Base-by-base conservation (phyloP, 805 yeast species). In the Lipomyces sp. region DNA sequence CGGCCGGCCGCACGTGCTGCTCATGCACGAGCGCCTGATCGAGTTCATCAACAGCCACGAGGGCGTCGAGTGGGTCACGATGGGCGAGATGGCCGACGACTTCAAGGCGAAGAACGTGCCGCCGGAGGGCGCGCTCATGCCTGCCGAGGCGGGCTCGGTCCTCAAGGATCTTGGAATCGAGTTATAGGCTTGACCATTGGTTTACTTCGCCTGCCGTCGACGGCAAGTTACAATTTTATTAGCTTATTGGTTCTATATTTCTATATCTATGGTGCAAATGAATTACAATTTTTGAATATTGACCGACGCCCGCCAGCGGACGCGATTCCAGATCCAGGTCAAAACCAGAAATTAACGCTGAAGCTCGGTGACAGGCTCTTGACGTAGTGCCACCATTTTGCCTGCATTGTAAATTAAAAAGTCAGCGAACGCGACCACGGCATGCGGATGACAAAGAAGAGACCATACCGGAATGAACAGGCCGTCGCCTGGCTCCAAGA, bases 61-160 rank as follows among this genome's bases (percentile, higher is more conserved):
- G 32, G 72, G 72, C 21, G 71, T 69, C 24, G 72, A 68, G 49
- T 69, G 72, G 72, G 64, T 67, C 35, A 69, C 72, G n/a, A 68
- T 69, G 71, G 70, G 64, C 39, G 62, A 68, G 45, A 65, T 69
- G 42, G 55, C 62, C 31, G 64, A 64, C 39, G 71, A 68, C 28
- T 68, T 66, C 49, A 64, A 68, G 51, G 40, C 58, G 3, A 63
- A 53, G 39, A 62, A 61, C 49, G 34, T 57, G 2, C 59, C 58
- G 31, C 68, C 70, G 5, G 61, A 49, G 18, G 70, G 70, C 16
- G 70, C 70, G 7, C 52, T 55, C 36, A 36, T 63, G 60, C 70
- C 70, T 16, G 58, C 58, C 13, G 47, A 48, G 26, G 43, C 58
- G 14, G 59, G 58, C 34, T 53, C 55, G 14, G 33, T 41, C 22